Conservation (phyloP, 2,329 filamentous ascomycete genomes). For the Penicillium griseofulvum region DNA sequence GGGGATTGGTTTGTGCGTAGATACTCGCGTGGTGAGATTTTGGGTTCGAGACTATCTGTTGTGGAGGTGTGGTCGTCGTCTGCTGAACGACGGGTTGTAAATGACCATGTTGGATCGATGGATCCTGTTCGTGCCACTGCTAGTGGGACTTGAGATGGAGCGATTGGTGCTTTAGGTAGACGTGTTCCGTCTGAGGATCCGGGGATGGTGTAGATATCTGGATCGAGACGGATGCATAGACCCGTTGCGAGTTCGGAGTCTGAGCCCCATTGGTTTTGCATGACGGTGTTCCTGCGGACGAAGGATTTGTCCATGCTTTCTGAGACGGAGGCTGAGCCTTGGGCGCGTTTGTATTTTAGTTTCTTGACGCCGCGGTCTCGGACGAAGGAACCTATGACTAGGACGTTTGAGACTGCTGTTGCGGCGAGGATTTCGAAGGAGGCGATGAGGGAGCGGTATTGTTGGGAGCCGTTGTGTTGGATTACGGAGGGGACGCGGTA, state of each 20-base stretch:
- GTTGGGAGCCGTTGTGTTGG: constrained; percentile 67
- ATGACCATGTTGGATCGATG: constrained; percentile 36
- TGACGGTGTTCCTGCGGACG: constrained; percentile 54
- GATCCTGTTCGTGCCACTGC: constrained; percentile 26
- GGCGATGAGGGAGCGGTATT: constrained; percentile 82
- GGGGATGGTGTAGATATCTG: constrained; percentile 48
- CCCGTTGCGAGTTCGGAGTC: constrained; percentile 86
- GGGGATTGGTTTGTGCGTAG: constrained; percentile 30
- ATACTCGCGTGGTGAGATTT: constrained; percentile 36
- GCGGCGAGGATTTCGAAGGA: constrained; percentile 89
- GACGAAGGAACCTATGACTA: constrained; percentile 90
- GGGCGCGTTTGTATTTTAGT: constrained; percentile 64
- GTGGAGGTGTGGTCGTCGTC: constrained; percentile 32
- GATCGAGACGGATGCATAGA: constrained; percentile 66
- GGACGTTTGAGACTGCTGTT: constrained; percentile 78
- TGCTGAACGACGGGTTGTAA: constrained; percentile 23
- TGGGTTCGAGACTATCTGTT: constrained; percentile 33
- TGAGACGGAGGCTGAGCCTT: constrained; percentile 46
- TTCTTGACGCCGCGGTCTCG: constrained; percentile 89
- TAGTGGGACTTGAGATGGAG: constrained; percentile 33
- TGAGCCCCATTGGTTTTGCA: constrained; percentile 74
- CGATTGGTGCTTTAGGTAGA: constrained; percentile 17
- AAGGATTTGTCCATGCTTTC: constrained; percentile 46
- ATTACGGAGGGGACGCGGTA: constrained; percentile 82
- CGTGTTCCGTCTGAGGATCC: constrained; percentile 23